A percentile compares a stretch with the other conserved stretches of the same genome.
Conservation (phyloP, 352 stramenopile genomes). For the Nothophytophthora sp. region DNA sequence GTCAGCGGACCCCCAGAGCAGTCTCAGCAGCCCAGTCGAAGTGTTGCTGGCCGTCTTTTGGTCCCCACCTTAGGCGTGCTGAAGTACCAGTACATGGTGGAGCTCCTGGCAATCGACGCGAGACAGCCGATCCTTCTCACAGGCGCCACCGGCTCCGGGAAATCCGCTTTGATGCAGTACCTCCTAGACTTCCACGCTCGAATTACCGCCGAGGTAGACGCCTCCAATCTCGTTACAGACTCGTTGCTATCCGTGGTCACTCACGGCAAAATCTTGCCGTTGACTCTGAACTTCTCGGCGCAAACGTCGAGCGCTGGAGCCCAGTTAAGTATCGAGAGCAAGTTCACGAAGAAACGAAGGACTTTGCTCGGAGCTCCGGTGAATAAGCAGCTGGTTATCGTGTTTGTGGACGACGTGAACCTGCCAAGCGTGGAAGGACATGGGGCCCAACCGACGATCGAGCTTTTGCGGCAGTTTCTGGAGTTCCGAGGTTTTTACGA, state of each 20-base stretch:
- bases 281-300: conserved; percentile 85
- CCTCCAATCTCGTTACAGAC: conserved; percentile 6
- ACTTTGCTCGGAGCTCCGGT: conserved; percentile 88
- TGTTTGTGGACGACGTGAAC: conserved; percentile 93
- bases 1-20: conserved; percentile 11
- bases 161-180: conserved; percentile 84
- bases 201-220: conserved; percentile 18
- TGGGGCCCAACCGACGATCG: conserved; percentile 74
- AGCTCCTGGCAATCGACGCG: conserved; percentile 54
- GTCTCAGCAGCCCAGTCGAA: conserved; percentile 14
- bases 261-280: conserved; percentile 37
- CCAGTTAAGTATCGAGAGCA: conserved; percentile 89
- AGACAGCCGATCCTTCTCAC: conserved; percentile 86
- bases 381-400: conserved; percentile 68
- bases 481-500: conserved; percentile 81
- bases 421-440: conserved; percentile 82
- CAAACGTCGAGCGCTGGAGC: conserved; percentile 83
- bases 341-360: conserved; percentile 92
- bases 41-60: conserved; percentile 31
- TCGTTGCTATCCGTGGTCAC: conserved; percentile 18
- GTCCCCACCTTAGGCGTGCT: conserved; percentile 68
- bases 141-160: conserved; percentile 87
- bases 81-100: conserved; percentile 62
- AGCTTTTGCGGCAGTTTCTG: conserved; percentile 74
- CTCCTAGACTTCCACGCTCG: conserved; percentile 48